phyloP scores from a whole-genome alignment of 2,329 filamentous ascomycete species.

The Colletotrichum destructivum region DNA sequence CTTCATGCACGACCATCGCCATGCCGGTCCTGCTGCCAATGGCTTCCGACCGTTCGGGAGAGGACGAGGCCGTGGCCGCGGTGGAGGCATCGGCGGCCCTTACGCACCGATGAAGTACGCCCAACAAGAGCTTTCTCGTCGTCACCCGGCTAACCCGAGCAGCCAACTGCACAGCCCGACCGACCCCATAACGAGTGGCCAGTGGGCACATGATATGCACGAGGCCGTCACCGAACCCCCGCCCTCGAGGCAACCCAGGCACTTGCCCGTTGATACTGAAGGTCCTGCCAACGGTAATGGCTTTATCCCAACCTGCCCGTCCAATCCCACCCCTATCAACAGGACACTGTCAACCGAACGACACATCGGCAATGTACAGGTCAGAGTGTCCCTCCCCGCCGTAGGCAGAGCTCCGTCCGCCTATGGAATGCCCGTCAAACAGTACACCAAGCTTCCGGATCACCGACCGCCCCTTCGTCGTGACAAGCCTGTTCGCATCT shows the following conservation, averaged over 20 bases:
- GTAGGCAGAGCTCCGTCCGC: constrained; percentile 77
- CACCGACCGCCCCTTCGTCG: constrained; percentile 93
- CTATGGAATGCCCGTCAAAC: constrained; percentile 86
- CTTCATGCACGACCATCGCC: constrained; percentile 96
- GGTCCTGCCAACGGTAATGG: constrained; percentile 69
- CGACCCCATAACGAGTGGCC: constrained; percentile 78
- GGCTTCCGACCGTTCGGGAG: constrained; percentile 81
- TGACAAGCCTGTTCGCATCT: constrained; percentile 97
- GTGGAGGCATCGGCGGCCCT: constrained; percentile 67
- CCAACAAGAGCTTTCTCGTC: constrained; percentile 31
- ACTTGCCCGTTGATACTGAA: constrained; percentile 59
- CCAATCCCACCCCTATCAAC: constrained; percentile 78
- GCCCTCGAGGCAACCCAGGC: constrained; percentile 58
- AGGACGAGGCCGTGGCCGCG: constrained; percentile 75
- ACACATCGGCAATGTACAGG: constrained; percentile 86
- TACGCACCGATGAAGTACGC: constrained; percentile 76
- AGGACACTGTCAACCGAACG: constrained; percentile 86
- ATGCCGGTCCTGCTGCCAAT: constrained; percentile 82
- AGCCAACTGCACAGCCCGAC: constrained; percentile 63
- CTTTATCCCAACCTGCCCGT: constrained; percentile 69
- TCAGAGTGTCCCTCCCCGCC: constrained; percentile 84
- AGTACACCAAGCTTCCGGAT: constrained; percentile 94
- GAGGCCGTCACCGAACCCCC: constrained; percentile 72
- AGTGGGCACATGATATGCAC: constrained; percentile 97
- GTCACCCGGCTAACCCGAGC: constrained; percentile 34